Base-by-base conservation (phyloP, 2,329 filamentous ascomycete species). In the Penicillium capsulatum region DNA sequence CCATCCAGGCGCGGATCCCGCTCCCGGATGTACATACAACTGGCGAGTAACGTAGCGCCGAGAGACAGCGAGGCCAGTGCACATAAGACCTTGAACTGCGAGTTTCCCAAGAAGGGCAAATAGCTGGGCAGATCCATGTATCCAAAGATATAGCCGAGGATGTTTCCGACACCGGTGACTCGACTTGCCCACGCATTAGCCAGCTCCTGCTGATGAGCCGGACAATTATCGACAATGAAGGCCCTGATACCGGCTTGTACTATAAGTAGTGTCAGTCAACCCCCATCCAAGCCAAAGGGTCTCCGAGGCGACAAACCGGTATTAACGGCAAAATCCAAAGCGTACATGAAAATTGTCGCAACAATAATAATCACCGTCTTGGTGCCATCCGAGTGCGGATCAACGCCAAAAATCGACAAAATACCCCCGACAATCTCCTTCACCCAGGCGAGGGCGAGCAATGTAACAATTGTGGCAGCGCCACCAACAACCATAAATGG, bases 111-210 rank as follows among this genome's bases (percentile, higher is more conserved):
- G 63, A 86, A 94, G 57, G 85, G 83, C 7, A 94, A 63, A 42
- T 82, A 75, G 37, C 74, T 75, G 0, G 87, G 85, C 3, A 97
- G 74, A 54, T 96, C 75, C 46, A 87, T 71, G 55, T 91, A 94
- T 26, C 91, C 91, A 38, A 87, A 88, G 15, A 94, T 73, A 60
- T 92, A 97, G 26, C 90, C 90, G 20, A 91, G 65, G 38, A 97
- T 95, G 61, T 95, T 96, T 20, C 91, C 92, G 31, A 94, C 70
- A 16, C 91, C 91, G 8, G 83, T 84, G 41, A 91, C 78, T 36
- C 91, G 81, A 57, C 87, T 90, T 14, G 91, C 88, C 90, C 94
- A 96, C 28, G 91, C 84, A 67, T 97, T 97, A 38, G 90, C 91
- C 26, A 83, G 76, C 65, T 95, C 90, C 68, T 97, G 91, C 63